These are phyloP conservation scores for Breynia disticha DNA, from an alignment of 441 rosid genomes.

Conservation along the genomic window DNA sequence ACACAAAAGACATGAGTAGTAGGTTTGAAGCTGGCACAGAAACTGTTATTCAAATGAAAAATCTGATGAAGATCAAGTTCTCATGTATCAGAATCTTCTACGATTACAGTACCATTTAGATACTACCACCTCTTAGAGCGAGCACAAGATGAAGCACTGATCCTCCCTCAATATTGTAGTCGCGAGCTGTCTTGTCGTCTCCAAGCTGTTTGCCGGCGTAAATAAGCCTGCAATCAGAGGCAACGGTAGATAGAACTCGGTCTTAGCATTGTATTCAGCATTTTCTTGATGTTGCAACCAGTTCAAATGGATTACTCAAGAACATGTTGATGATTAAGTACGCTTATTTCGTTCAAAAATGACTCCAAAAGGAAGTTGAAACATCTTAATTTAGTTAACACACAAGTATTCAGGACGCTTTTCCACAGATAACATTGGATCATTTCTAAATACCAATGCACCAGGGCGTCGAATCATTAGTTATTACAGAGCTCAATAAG, in stretches of 20 bases:
- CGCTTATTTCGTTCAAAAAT: no score
- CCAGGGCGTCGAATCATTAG: neutral
- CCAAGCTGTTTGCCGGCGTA: slow-evolving; percentile 93
- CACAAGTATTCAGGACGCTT: no score
- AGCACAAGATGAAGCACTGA: slow-evolving; percentile 96
- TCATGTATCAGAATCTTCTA: neutral
- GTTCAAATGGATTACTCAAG: no score
- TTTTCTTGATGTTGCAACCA: no score
- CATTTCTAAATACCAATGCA: neutral
- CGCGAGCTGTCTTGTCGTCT: slow-evolving; percentile 85
- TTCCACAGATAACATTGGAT: no score
- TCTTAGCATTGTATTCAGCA: neutral
- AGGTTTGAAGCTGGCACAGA: no score
- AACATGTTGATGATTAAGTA: no score
- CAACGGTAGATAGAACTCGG: neutral
- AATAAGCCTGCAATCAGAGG: slow-evolving; percentile 54
- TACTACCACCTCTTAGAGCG: slow-evolving; percentile 72
- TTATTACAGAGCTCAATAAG: neutral
- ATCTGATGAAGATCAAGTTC: neutral
- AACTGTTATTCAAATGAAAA: no score
- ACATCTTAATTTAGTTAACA: no score
- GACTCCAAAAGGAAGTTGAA: no score
- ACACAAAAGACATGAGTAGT: no score
- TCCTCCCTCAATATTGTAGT: slow-evolving; percentile 89
- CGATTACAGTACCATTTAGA: slow-evolving; percentile 3